Evolutionary conservation across 129 eudicot genomes (phyloP).

Genomic region (Artemisia tridentata): DNA sequence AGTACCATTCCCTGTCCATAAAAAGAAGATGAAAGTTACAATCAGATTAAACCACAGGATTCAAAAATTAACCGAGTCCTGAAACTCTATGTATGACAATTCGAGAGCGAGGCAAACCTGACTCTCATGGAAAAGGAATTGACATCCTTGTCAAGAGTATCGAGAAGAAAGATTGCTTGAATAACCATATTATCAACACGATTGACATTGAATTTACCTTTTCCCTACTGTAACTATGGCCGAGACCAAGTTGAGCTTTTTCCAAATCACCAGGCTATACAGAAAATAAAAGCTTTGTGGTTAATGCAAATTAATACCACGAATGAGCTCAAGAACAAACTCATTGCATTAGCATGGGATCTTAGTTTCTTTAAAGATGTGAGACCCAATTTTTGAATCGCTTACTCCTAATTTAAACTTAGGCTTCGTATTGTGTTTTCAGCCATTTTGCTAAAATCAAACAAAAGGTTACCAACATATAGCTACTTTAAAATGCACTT

Average conservation of each 20-base stretch:
- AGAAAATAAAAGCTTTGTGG: slow-evolving; percentile 15
- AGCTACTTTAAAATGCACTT: no score
- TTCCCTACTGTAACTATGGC: slow-evolving; percentile 82
- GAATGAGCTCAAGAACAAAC: slow-evolving; percentile 52
- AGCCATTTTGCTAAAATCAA: slow-evolving; percentile 38
- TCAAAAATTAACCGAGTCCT: not conserved
- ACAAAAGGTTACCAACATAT: no score
- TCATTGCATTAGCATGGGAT: slow-evolving; percentile 87
- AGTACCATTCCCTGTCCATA: slow-evolving; percentile 94
- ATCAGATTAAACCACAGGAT: no score
- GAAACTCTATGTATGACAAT: not conserved
- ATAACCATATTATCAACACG: slow-evolving; percentile 87
- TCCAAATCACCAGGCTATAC: slow-evolving; percentile 45
- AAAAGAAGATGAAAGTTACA: no score
- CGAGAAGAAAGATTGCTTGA: slow-evolving; percentile 83
- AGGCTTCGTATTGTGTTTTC: slow-evolving; percentile 51
- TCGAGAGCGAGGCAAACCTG: slow-evolving; percentile 44
- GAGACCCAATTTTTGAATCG: slow-evolving; percentile 79
- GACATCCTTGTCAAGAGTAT: slow-evolving; percentile 87
- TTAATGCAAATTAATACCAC: slow-evolving; percentile 9
- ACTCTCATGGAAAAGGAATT: slow-evolving; percentile 91
- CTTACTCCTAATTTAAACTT: slow-evolving; percentile 69
- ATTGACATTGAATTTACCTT: slow-evolving; percentile 89
- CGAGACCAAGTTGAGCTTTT: slow-evolving; percentile 56
- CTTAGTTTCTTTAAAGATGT: slow-evolving; percentile 66